Base-by-base conservation (phyloP, 331 rosid genomes). In the Malus hybrid region DNA sequence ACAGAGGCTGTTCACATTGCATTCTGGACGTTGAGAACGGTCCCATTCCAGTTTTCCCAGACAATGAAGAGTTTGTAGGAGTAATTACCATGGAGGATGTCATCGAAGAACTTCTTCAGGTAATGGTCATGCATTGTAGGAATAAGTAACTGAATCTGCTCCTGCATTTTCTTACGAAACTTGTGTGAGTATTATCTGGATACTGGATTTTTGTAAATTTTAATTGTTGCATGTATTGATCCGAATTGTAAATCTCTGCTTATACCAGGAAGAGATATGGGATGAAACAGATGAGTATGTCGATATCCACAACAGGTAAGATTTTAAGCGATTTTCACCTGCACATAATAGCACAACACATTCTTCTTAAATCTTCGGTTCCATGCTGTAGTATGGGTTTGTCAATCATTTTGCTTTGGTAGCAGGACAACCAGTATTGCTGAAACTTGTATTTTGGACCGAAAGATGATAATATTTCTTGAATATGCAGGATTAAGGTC, bases 41-140 rank as follows among this genome's bases (percentile, higher is more conserved):
- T 61, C 92, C 99, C 66, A 80, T 92, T 78, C 99, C 93, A 11
- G 87, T 81, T 46, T 86, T 85, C 79, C 86, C 96, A 62, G 69
- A 88, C 65, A 84, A 81, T 76, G 96, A 94, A 85, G 85, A 80
- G 78, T 97, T 92, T 75, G 99, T 94, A 79, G 99, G 99, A 70
- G 99, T 94, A 75, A 94, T 94, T 78, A 70, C 92, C 36, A 94
- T 94, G 99, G 99, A 94, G 88, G 99, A 94, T 86, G 99, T 94
- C 75, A 94, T 94, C 19, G 99, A 94, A 89, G 99, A 94, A 83
- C 99, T 94, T 81, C 99, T 94, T 84, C 99, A 94, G 99, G 99
- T 94, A 77, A 70, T 72, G 60, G 22, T 76, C 60, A 44, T 77
- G 24, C 13, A 20, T 55, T 22, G 4, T 34, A 8, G 63, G 50